Evolutionary conservation across 805 yeast genomes (phyloP), one percentile per base, ranked within the genome.

Genomic region (Candida xyloterini): DNA sequence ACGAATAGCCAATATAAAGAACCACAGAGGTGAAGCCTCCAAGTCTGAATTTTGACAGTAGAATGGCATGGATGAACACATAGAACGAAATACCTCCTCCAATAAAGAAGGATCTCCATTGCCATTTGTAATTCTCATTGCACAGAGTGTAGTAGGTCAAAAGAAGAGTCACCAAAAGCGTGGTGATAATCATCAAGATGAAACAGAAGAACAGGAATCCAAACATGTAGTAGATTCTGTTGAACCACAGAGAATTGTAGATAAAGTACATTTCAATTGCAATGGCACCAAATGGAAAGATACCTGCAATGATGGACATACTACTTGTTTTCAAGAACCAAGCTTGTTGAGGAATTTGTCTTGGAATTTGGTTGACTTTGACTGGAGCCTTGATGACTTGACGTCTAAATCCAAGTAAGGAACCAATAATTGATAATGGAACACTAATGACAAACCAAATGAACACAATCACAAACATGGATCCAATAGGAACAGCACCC

Each of bases 201-300:
- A 86, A 81, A 54, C 96, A 89, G 67, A 90, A 80, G 63, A 90
- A 86, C 51, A 91, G 69, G 73, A 91, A 93, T 10, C 98, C 99
- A 71, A 93, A 93, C 98, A 93, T 91, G 73, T 90, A 93, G 71
- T 78, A 93, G 49, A 90, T 81, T 62, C 86, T 78, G 73, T 86
- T 89, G 65, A 85, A 87, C 99, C 99, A 91, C 50, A 93, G 66
- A 23, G 96, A 87, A 37, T 86, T 76, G 68, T 86, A 81, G 55
- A 93, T 86, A 68, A 89, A 91, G 65, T 88, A 90, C 77, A 93
- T 77, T 68, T 93, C 97, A 41, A 93, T 93, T 16, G 96, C 89
- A 58, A 93, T 84, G 15, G 96, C 83, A 8, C 96, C 95, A 59
- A 91, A 89, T 56, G 98, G 97, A 74, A 91, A 81, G 44, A 91